These are phyloP conservation scores for Candida oleophila DNA, from an alignment of 805 yeast genomes.

Conservation along the genomic window DNA sequence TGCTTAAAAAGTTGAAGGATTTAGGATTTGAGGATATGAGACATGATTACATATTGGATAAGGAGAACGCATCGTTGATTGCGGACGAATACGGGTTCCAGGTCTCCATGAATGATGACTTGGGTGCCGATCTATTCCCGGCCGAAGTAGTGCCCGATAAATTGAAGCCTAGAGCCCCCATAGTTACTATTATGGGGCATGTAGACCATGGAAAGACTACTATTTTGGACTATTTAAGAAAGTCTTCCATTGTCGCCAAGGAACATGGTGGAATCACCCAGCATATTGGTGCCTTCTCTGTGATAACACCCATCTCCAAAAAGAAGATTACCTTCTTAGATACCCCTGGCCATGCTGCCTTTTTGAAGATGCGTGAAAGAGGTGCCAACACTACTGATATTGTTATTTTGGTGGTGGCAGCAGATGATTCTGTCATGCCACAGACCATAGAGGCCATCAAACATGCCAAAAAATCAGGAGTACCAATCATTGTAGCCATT, in stretches of 20 bases:
- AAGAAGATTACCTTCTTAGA: conserved; percentile 85
- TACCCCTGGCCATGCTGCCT: conserved; percentile 98
- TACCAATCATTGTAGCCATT: conserved; percentile 85
- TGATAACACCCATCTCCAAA: conserved; percentile 70
- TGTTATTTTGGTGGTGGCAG: conserved; percentile 89
- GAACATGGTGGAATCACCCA: conserved; percentile 98
- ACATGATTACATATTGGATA: conserved; percentile 78
- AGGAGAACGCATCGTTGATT: conserved; percentile 79
- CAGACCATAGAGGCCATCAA: conserved; percentile 95
- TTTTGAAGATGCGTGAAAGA: conserved; percentile 91
- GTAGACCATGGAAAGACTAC: conserved; percentile 99
- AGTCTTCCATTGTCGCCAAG: conserved; percentile 75
- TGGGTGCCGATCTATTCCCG: conserved; percentile 59
- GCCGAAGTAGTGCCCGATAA: conserved; percentile 45
- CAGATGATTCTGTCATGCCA: conserved; percentile 97
- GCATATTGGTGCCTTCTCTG: conserved; percentile 95
- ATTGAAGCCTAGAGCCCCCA: conserved; percentile 77
- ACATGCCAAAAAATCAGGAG: conserved; percentile 81
- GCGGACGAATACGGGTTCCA: conserved; percentile 88
- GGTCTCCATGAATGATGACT: conserved; percentile 51
- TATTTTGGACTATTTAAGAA: conserved; percentile 79
- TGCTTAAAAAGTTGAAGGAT: conserved; percentile 55
- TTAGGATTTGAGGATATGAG: conserved; percentile 75
- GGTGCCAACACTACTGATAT: conserved; percentile 95
- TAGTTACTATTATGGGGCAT: conserved; percentile 98